Percentiles rank a stretch among this genome's conserved stretches.
Conservation (phyloP, 495 filamentous ascomycete genomes). For the Tuber microsphaerosporum region DNA sequence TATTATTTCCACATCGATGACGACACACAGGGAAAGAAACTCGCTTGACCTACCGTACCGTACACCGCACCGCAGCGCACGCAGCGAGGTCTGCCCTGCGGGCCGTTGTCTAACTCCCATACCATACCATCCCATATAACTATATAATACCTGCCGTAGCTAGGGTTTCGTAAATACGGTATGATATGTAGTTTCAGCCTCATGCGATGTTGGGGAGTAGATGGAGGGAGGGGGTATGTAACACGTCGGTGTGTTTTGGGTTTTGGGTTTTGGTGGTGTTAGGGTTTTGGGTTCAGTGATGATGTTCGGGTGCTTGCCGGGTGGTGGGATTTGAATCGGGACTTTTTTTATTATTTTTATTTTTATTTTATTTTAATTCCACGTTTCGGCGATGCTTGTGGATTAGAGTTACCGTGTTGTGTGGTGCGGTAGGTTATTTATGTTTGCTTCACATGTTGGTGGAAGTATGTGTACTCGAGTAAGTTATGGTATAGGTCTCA, state of each 20-base stretch:
- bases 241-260: constrained; percentile 3
- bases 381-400: background rate
- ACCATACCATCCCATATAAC: constrained; percentile 3
- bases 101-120: constrained; percentile 1
- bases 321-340: constrained; percentile 1
- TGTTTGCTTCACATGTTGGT: background rate
- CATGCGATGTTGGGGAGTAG: constrained; percentile 1
- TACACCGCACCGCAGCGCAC: background rate
- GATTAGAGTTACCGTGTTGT: background rate
- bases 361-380: background rate
- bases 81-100: background rate
- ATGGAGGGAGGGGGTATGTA: background rate
- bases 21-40: background rate
- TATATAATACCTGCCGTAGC: background rate
- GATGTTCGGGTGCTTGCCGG: constrained; percentile 1
- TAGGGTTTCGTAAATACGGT: constrained; percentile 1
- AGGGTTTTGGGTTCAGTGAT: background rate
- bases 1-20: background rate
- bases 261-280: background rate
- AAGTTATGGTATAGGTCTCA: background rate
- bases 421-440: background rate
- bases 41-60: background rate
- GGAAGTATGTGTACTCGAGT: background rate
- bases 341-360: background rate
- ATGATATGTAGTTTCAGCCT: constrained; percentile 4